phyloP scores from a whole-genome alignment of 768 basidiomycete species.

The Lentinus brumalis region DNA sequence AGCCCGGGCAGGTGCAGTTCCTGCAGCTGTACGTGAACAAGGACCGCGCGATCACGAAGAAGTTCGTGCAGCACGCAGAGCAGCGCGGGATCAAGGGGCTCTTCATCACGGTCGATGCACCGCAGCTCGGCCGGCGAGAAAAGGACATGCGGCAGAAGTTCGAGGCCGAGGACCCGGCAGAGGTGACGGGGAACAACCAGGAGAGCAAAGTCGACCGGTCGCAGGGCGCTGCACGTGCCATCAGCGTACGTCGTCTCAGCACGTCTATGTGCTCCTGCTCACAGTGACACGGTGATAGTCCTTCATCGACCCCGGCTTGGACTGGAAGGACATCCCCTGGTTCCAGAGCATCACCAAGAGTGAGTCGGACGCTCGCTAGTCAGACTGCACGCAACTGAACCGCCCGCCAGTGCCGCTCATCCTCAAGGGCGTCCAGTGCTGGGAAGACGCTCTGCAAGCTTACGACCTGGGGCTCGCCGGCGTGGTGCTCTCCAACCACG shows the following conservation, averaged over 20 bases:
- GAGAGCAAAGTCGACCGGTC: conserved; percentile 68
- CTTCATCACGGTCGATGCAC: conserved; percentile 98
- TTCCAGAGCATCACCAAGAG: conserved; percentile 61
- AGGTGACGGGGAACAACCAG: conserved; percentile 52
- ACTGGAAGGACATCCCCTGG: conserved; percentile 82
- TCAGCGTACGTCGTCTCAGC: conserved; percentile 58
- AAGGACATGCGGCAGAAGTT: conserved; percentile 99
- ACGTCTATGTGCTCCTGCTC: not conserved
- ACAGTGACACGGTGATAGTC: conserved; percentile 45
- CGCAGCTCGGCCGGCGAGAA: conserved; percentile 91
- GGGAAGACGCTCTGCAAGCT: conserved; percentile 60
- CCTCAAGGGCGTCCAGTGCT: conserved; percentile 65
- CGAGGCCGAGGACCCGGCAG: conserved; percentile 71
- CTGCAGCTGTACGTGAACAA: conserved; percentile 67
- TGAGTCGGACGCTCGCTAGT: conserved; percentile 18
- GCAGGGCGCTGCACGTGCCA: conserved; percentile 93
- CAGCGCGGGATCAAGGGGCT: conserved; percentile 87
- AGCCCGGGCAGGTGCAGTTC: conserved; percentile 79
- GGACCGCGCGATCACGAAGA: conserved; percentile 81
- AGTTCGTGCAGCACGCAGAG: conserved; percentile 89
- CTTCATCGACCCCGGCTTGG: conserved; percentile 91
- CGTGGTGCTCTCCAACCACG: conserved; percentile 61
- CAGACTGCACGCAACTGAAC: not conserved
- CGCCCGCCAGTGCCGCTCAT: conserved; percentile 51
- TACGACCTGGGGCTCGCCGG: conserved; percentile 48